Base-by-base conservation (phyloP, 306 rosid species). In the Elaeagnus macrophylla region DNA sequence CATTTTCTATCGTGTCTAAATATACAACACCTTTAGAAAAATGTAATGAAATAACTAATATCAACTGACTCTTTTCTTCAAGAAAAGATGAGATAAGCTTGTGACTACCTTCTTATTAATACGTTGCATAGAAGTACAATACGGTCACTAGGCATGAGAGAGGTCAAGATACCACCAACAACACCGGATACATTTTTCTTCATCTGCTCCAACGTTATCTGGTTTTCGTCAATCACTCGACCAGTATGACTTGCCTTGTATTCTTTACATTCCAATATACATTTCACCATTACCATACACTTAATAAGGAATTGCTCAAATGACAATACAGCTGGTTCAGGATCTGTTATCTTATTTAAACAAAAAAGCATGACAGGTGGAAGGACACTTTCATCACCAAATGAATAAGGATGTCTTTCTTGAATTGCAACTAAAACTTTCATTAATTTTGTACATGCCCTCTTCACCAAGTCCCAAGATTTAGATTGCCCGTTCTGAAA, bases 241-340 rank as follows among this genome's bases (percentile, higher is more conserved):
- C 97, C 95, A 56, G 81, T 86, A 51, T 71, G 69, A 73, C 76
- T 80, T 55, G 86, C 86, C 77, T 91, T 86, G 83, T 91, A 91
- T 75, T 91, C 96, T 65, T 82, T 86, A 76, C 97, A 90, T 78
- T 91, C 96, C 78, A 91, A 78, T 57, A 80, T 74, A 68, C 76
- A 72, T 75, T 91, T 91, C 57, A 91, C 83, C 94, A 83, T 78
- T 43, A 86, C 86, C 95, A 91, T 91, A 75, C 96, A 91, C 64
- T 86, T 95, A 74, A 91, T 91, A 56, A 91, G 81, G 76, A 86
- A 91, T 77, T 74, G 86, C 77, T 86, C 96, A 77, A 83, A 91
- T 8, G 86, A 78, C 49, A 79, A 61, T 12, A 76, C 48, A 72
- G 66, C 80, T 51, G 88, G 85, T 69, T 84, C 96, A 59, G 96